These are phyloP conservation scores for Ophiostoma sp. DNA, from an alignment of 2,329 filamentous ascomycete species.

Conservation along the genomic window DNA sequence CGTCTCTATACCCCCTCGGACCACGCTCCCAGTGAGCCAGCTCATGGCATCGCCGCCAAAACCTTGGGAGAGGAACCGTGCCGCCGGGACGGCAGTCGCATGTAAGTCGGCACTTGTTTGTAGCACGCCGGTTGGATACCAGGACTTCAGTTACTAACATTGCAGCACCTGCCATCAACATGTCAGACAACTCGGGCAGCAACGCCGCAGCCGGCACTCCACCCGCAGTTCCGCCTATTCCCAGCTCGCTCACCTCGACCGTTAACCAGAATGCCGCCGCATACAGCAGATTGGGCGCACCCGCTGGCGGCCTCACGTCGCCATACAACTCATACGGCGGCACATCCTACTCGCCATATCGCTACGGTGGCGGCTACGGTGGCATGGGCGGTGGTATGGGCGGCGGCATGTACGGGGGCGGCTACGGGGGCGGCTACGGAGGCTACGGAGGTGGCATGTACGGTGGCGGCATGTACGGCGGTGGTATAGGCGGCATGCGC, in stretches of 20 bases:
- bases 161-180: constrained; percentile 32
- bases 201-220: constrained; percentile 41
- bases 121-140: background rate
- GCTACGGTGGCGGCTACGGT: constrained; percentile 33
- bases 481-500: constrained; percentile 39
- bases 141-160: background rate
- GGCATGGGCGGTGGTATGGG: constrained; percentile 47
- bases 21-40: constrained; percentile 23
- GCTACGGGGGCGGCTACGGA: constrained; percentile 46
- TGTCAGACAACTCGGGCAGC: constrained; percentile 41
- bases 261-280: constrained; percentile 85
- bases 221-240: constrained; percentile 74
- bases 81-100: constrained; percentile 37
- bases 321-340: constrained; percentile 9
- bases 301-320: constrained; percentile 20
- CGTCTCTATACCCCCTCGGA: background rate
- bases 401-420: constrained; percentile 38
- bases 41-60: constrained; percentile 83
- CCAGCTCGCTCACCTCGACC: constrained; percentile 68
- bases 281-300: constrained; percentile 54
- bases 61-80: constrained; percentile 85
- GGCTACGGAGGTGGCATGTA: constrained; percentile 31
- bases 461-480: constrained; percentile 50
- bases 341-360: constrained; percentile 30
- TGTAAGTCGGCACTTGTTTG: constrained; percentile 1